Percentiles rank a stretch among this genome's conserved stretches.
Conservation (phyloP, 1,284 basidiomycete species). For the Ceratobasidium sp. region DNA sequence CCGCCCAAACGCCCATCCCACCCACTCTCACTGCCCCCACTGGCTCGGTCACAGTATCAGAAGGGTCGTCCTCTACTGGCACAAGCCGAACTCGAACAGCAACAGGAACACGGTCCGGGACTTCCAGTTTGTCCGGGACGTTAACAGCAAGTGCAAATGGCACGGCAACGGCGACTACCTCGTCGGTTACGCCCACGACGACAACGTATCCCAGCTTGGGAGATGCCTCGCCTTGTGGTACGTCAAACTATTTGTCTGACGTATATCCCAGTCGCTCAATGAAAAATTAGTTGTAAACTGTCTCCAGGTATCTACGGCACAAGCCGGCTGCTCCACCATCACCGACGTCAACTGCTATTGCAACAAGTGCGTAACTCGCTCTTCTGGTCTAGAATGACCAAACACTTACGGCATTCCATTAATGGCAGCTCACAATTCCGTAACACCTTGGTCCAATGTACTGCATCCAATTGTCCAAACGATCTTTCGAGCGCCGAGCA, state of each 20-base stretch:
- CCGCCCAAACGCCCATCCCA: slow-evolving; percentile 19
- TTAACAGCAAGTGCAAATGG: slow-evolving; percentile 16
- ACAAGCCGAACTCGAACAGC: not conserved
- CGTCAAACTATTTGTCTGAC: not conserved
- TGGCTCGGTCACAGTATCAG: slow-evolving; percentile 1
- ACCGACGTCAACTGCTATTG: slow-evolving; percentile 22
- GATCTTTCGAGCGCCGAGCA: slow-evolving; percentile 22
- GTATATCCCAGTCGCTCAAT: not conserved
- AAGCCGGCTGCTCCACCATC: slow-evolving; percentile 17
- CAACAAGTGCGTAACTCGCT: slow-evolving; percentile 1
- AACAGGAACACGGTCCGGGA: not conserved
- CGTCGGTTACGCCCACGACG: slow-evolving; percentile 10
- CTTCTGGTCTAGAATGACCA: not conserved
- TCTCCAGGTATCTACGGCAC: slow-evolving; percentile 11
- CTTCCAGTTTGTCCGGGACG: not conserved
- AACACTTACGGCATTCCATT: not conserved
- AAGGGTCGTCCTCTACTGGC: not conserved
- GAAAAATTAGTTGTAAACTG: slow-evolving; percentile 20
- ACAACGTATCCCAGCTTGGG: slow-evolving; percentile 13
- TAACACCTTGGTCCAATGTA: slow-evolving; percentile 11
- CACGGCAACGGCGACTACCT: not conserved
- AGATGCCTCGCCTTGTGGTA: slow-evolving; percentile 22
- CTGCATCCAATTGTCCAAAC: slow-evolving; percentile 4
- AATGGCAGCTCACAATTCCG: slow-evolving; percentile 16
- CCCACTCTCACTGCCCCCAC: slow-evolving; percentile 1